Percentiles rank a stretch among this genome's conserved stretches.
Conservation (phyloP, 805 yeast species). For the Kuraishia hungarica region DNA sequence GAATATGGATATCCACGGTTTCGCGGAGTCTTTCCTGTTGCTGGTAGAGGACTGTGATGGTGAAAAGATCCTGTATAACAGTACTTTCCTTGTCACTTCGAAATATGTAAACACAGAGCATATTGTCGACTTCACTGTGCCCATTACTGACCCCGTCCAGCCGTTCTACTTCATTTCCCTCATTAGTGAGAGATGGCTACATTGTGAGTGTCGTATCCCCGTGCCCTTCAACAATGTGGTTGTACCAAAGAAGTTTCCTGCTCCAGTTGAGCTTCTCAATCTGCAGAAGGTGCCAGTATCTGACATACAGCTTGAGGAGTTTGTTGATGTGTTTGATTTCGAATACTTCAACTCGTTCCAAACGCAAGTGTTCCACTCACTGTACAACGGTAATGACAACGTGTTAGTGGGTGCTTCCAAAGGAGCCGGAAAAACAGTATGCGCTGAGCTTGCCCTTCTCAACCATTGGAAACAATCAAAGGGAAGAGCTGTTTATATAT, state of each 20-base stretch:
- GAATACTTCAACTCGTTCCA: conserved; percentile 62
- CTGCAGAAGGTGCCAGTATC: conserved; percentile 39
- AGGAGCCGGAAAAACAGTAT: conserved; percentile 65
- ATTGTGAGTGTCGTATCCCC: conserved; percentile 57
- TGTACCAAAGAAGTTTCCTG: conserved; percentile 57
- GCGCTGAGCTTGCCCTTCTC: conserved; percentile 68
- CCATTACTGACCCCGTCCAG: conserved; percentile 43
- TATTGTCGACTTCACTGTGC: conserved; percentile 56
- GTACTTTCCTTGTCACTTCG: conserved; percentile 41
- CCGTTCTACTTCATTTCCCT: conserved; percentile 71
- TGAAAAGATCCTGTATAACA: conserved; percentile 56
- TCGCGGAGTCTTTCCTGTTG: conserved; percentile 56
- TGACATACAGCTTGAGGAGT: conserved; percentile 41
- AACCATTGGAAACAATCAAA: conserved; percentile 62
- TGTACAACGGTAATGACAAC: conserved; percentile 51
- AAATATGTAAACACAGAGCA: conserved; percentile 46
- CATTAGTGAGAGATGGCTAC: conserved; percentile 81
- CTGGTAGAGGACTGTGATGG: conserved; percentile 83
- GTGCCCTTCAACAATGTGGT: conserved; percentile 41
- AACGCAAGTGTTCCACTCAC: conserved; percentile 55
- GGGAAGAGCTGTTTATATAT: conserved; percentile 68
- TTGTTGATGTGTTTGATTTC: conserved; percentile 36
- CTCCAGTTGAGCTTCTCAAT: conserved; percentile 51
- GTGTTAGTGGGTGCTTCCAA: conserved; percentile 64
- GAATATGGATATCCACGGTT: conserved; percentile 59